A percentile compares a stretch with the other conserved stretches of the same genome.
phyloP scores from a whole-genome alignment of 2,329 filamentous ascomycete genomes.

The Fusarium palustre region DNA sequence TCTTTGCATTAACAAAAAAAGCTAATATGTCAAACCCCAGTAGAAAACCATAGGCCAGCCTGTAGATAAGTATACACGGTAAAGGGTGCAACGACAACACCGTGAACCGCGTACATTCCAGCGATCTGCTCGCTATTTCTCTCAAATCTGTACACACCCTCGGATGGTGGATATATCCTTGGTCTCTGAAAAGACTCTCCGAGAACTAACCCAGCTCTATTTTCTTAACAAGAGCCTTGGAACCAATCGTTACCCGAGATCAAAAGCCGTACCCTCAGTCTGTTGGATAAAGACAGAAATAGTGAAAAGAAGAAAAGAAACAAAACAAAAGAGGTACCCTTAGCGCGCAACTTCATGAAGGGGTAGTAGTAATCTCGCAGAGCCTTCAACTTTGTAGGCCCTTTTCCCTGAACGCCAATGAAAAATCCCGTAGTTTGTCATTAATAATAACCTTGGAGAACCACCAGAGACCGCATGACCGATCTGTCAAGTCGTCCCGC shows the following conservation, averaged over 20 bases:
- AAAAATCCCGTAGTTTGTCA: slow-evolving; percentile 46
- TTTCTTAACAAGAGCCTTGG: slow-evolving; percentile 12
- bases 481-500: slow-evolving; percentile 32
- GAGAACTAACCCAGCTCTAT: slow-evolving; percentile 30
- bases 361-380: slow-evolving; percentile 42
- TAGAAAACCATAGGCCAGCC: slow-evolving; percentile 6
- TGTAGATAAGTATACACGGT: slow-evolving; percentile 39
- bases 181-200: slow-evolving; percentile 28
- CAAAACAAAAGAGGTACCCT: slow-evolving; percentile 35
- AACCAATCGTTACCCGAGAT: slow-evolving; percentile 5
- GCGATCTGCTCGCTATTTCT: slow-evolving; percentile 22
- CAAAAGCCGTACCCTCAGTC: slow-evolving; percentile 24
- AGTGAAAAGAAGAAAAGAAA: slow-evolving; percentile 18
- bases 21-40: slow-evolving; percentile 8
- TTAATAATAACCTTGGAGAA: slow-evolving; percentile 44
- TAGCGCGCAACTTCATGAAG: slow-evolving; percentile 46
- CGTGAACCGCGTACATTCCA: slow-evolving; percentile 31
- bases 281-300: slow-evolving; percentile 35
- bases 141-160: slow-evolving; percentile 27
- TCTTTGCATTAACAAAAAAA: slow-evolving; percentile 13
- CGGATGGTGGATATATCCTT: slow-evolving; percentile 27
- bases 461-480: slow-evolving; percentile 28
- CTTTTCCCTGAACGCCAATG: slow-evolving; percentile 47
- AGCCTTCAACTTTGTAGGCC: slow-evolving; percentile 45
- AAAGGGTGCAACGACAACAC: slow-evolving; percentile 6